Base-by-base conservation (phyloP, 2,329 filamentous ascomycete species). In the Diaporthe ilicicola region DNA sequence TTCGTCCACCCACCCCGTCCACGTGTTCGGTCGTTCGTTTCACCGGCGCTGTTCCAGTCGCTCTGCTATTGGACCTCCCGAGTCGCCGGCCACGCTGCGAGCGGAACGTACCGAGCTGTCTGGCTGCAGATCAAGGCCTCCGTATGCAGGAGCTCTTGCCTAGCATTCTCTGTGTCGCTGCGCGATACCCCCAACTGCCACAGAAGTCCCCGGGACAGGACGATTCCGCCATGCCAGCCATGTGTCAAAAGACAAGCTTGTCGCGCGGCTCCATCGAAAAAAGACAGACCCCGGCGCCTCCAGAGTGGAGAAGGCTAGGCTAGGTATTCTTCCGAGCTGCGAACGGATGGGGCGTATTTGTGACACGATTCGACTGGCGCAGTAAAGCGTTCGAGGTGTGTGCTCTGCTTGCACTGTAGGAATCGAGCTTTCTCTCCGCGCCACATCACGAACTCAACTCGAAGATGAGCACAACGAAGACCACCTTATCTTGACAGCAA, bases 191-290 rank as follows among this genome's bases (percentile, higher is more conserved):
- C 19, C 29, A 17, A 37, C 37, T 64, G 59, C 59, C 59, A 62
- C 59, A 67, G 10, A 51, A 2, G 42, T 34, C 2, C 17, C n/a
- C 66, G 55, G 55, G 22, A 54, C 48, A 32, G 48, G 46, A 27
- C 46, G 12, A 51, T 51, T 54, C 48, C 62, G 62, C 13, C 62
- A 44, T 64, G 42, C 19, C 34, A 22, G 32, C 46, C 42, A 46
- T 56, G 55, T 69, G 46, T 54, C 29, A 29, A 67, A 67, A 13
- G 44, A 34, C 42, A 68, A 37, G 53, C 61, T 70, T 67, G 69
- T 70, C 69, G 62, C 69, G 69, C 69, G 69, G 69, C 62, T 61
- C 62, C 69, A 70, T 54, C 39, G 46, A 50, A 50, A 59, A 59
- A 17, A 50, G 17, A 22, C 8, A 42, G 32, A 42, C 34, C 67